These are phyloP conservation scores for Mortierella alpina DNA, from an alignment of 192 early-diverging fungal species.

Conservation along the genomic window DNA sequence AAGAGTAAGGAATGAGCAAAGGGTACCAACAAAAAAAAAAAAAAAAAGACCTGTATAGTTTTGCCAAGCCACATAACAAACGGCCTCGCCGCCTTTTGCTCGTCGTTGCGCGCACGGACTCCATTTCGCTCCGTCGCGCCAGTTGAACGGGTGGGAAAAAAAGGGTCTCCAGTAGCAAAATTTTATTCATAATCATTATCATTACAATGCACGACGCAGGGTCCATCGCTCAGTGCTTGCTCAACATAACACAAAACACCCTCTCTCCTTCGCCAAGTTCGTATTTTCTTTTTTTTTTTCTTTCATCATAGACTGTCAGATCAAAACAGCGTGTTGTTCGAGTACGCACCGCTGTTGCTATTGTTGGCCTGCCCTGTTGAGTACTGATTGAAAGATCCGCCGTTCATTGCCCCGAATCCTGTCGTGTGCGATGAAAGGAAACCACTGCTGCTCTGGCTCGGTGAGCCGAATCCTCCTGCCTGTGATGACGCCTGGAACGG, in stretches of 20 bases:
- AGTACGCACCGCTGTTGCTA: slow-evolving; percentile 29
- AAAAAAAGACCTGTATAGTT: not conserved
- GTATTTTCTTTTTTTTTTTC: not conserved
- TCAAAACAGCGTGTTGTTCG: slow-evolving; percentile 41
- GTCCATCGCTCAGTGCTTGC: too few species aligned
- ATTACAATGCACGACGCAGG: too few species aligned
- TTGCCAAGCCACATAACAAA: too few species aligned
- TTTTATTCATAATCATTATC: too few species aligned
- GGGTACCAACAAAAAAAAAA: not conserved
- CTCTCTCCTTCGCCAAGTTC: not conserved
- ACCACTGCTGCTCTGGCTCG: slow-evolving; percentile 1
- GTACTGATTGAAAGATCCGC: slow-evolving; percentile 15
- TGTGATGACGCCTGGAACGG: slow-evolving; percentile 30
- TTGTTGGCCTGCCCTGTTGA: slow-evolving; percentile 4
- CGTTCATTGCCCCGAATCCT: slow-evolving; percentile 30
- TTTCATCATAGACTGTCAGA: not conserved
- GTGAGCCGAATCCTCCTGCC: not conserved
- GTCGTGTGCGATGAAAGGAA: slow-evolving; percentile 36
- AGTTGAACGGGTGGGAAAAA: not conserved
- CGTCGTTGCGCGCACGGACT: too few species aligned
- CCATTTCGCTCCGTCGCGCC: too few species aligned
- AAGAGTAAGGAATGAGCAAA: slow-evolving; percentile 2
- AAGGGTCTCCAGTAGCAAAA: not conserved
- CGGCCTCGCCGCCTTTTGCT: too few species aligned
- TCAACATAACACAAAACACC: too few species aligned